Evolutionary conservation across 73 alveolate species (phyloP), one percentile per base, ranked within the genome.

Genomic region (Blepharisma japonicum): DNA sequence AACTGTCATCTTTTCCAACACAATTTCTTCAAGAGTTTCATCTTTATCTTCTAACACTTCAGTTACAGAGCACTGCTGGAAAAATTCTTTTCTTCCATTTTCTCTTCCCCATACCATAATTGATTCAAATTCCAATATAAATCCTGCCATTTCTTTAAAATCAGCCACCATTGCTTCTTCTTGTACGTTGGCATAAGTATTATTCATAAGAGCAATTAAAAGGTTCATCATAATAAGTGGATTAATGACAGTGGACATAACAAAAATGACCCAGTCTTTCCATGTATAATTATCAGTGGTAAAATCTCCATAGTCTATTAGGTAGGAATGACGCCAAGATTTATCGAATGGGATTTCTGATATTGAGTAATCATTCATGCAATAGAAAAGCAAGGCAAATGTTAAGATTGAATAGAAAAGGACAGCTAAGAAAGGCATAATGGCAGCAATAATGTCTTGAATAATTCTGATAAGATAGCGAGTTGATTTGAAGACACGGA

Each of bases 161-260:
- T 53, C 67, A 20, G n/a, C 23, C 23, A 14, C 67, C n/a, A 53
- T 20, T 20, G 27, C 23, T 2, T 53, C 23, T 53, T 53, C 67
- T 53, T 53, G n/a, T 20, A 53, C 23, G 0, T 20, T 53, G 27
- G n/a, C 23, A 20, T 53, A 53, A 4, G 67, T 53, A 53, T 53
- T 20, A 11, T 20, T 20, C 67, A 53, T 14, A 14, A 53, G n/a
- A 2, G 67, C 67, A 53, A 53, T 53, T 53, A 53, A 53, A 53
- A 53, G 67, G 23, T 53, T 53, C 27, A 53, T 53, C 67, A 53
- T 53, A 53, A 53, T 53, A 53, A 53, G n/a, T 20, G 67, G 67
- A 53, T 53, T 53, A 11, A 53, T 14, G n/a, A 53, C 23, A 14
- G 67, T 53, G n/a, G 23, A 11, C 23, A 53, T 14, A 53, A 53